A percentile compares a stretch with the other conserved stretches of the same genome.
Evolutionary conservation across 108 stramenopile species (phyloP).

Genomic region (Pseudonitzschia multiseries): DNA sequence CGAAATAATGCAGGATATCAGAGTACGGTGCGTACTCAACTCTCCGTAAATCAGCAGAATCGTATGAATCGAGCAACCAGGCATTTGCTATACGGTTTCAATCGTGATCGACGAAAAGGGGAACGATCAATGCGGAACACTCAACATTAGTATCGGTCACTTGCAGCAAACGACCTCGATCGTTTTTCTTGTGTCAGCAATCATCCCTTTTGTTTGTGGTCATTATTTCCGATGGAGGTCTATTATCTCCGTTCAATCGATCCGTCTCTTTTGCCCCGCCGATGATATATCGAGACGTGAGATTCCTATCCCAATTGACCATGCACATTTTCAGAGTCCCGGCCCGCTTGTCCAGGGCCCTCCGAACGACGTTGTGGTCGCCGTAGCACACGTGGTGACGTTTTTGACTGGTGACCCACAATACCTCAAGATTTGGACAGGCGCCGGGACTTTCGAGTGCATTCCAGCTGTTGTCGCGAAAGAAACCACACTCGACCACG

Average conservation of each 20-base stretch:
- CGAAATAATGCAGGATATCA: too few species aligned
- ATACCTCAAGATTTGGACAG: conserved; percentile 4
- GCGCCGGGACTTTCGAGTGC: background rate
- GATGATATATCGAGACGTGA: background rate
- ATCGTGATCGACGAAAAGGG: too few species aligned
- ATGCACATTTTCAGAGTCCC: conserved; percentile 5
- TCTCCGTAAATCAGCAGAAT: too few species aligned
- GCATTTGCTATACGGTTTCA: too few species aligned
- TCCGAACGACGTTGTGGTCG: background rate
- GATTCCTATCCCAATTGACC: background rate
- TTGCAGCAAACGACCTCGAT: too few species aligned
- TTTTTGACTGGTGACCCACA: background rate
- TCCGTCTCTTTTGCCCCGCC: background rate
- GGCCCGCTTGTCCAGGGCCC: background rate
- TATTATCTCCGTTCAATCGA: background rate
- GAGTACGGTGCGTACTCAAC: too few species aligned
- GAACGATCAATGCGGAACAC: too few species aligned
- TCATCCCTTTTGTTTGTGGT: too few species aligned
- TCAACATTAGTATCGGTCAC: too few species aligned
- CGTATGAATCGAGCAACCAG: too few species aligned
- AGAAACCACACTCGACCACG: background rate
- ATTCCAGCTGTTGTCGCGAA: background rate
- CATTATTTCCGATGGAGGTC: too few species aligned
- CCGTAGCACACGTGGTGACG: background rate
- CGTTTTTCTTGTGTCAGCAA: too few species aligned